Base-by-base conservation (phyloP, 2,329 filamentous ascomycete genomes). In the Pyrenochaeta sp. region DNA sequence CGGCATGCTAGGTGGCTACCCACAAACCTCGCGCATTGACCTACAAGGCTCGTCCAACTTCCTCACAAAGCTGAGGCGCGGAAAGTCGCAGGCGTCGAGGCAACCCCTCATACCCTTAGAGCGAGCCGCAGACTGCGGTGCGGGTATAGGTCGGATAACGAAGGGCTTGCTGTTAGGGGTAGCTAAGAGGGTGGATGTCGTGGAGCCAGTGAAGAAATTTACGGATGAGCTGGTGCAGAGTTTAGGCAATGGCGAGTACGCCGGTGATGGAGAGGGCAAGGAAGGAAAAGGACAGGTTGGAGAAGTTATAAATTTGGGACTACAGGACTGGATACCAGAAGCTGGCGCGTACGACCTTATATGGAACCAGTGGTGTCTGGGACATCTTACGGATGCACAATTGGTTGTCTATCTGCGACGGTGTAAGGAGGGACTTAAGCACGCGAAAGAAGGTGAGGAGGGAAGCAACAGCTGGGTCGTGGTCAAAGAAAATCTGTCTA, bases 331-430 rank as follows among this genome's bases (percentile, higher is more conserved):
- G 91, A 81, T 84, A 0, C 71, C 77, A 6, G 68, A 72, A 22
- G 25, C 52, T 5, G 70, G 68, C 8, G 74, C 78, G 48, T 97
- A 97, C 77, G 90, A 93, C 73, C 76, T 97, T 45, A 88, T 97
- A 59, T 97, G 92, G 91, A 90, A 86, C 51, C 93, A 97, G 77
- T 97, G 93, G 93, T 97, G 93, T 76, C 78, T 94, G 7, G 90
- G 91, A 25, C 90, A 97, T 75, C 80, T 97, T 53, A 92, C 86
- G 0, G 92, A 97, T 72, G 78, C 77, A 7, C 88, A 96, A 15
- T 74, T 97, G 3, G 81, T 90, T 0, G 80, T 79, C 2, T 96
- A 89, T 69, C 77, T 97, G 15, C 67, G 79, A 54, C 82, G 86
- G 27, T 91, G 91, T 73, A 84, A 83, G 47, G 66, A 76, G 0